Evolutionary conservation across 805 yeast genomes (phyloP), one percentile per base, ranked within the genome.

Genomic region (Candida cerambycidarum): DNA sequence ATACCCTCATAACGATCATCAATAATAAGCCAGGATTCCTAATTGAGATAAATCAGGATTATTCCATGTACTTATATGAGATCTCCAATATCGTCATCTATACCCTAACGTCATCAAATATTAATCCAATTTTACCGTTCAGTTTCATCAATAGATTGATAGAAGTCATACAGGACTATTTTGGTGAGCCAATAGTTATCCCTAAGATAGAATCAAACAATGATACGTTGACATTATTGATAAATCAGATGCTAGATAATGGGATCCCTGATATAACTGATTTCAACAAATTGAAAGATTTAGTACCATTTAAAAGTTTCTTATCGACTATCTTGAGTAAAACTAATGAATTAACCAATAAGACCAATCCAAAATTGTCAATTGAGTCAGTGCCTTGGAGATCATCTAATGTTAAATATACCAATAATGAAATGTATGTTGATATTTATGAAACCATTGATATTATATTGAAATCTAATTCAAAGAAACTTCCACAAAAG

Each of bases 361-460:
- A 23, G 55, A 15, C 33, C 12, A 3, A 38, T 52, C 3, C 41
- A 35, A 24, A 42, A 41, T 19, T 8, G 13, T 11, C 31, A 11
- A 12, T 5, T 21, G 19, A 34, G 4, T 56, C 69, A 35, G 43
- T 44, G 7, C 96, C 96, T 1, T 92, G 98, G 98, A 76, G 98
- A 54, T 71, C 78, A 36, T 58, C 82, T 4, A 76, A 80, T 48
- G 83, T 85, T n/a, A 77, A 75, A 50, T 80, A 87, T 58, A 75
- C 87, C 3, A 82, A 82, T 50, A 89, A 92, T 61, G 98, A 92
- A 62, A 72, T 92, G 62, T 89, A 82, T 58, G 84, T 92, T 7
- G 98, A 93, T 62, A 59, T 93, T 5, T 71, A 73, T 2, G 99
- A 92, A 59, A 67, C 73, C 1, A 60, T 86, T 16, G 75, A 75